Evolutionary conservation across 805 yeast genomes (phyloP), one percentile per base, ranked within the genome.

Genomic region (Sungouiozyma ichnusensis): DNA sequence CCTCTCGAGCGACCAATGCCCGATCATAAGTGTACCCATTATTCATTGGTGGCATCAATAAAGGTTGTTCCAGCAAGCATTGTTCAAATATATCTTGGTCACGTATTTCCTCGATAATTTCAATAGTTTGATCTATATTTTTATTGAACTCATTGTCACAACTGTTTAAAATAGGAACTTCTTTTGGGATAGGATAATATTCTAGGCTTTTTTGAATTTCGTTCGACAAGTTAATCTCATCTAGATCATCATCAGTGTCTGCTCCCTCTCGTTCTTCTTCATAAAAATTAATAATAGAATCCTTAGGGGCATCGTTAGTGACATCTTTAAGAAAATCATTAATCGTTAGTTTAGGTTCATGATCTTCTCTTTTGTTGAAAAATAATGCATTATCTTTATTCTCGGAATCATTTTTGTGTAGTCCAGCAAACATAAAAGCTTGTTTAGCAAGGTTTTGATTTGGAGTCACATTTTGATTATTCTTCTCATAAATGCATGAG

Each of bases 401-500:
- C 16, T 34, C 29, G 5, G 52, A 33, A 38, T 46, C 44, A 4
- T 11, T 24, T 24, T 24, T 24, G 9, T 24, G 29, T 24, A 54
- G 45, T 2, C 55, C 57, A 5, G 55, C 53, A 47, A 54, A 54
- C 19, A 54, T 44, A 37, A 51, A 27, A 6, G 60, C 59, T 42
- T 54, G 58, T 33, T 54, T 51, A 14, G 51, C 44, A 29, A 48
- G 49, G 7, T 52, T 53, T 16, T 43, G 14, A 33, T 24, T 33
- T 18, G 24, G 29, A 14, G 37, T 44, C 14, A 38, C 2, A n/a
- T 24, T 35, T 43, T 42, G 32, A 17, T 17, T 35, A 24, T 31
- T 32, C 3, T 24, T 37, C 16, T 29, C 27, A 40, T 38, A 46
- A 18, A 20, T 35, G 13, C 65, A 55, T 2, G 81, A 67, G 15